phyloP scores from a whole-genome alignment of 768 basidiomycete genomes.

The Coprinellus micaceus region DNA sequence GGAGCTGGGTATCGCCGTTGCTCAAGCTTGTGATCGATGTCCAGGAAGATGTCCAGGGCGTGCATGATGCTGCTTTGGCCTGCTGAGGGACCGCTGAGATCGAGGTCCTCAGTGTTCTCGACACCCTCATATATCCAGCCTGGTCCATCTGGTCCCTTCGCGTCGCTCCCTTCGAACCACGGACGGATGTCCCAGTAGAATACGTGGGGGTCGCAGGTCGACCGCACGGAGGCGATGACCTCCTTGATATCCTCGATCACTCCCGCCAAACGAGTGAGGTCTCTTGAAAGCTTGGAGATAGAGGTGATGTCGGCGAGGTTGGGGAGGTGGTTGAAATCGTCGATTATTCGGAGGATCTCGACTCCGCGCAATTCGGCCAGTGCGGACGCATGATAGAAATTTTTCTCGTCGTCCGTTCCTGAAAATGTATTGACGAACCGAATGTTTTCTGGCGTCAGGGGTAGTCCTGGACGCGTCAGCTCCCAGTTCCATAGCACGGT shows the following conservation, averaged over 20 bases:
- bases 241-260: slow-evolving; percentile 74
- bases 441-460: slow-evolving; percentile 71
- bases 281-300: slow-evolving; percentile 64
- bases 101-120: slow-evolving; percentile 50
- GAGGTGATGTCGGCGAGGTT: slow-evolving; percentile 60
- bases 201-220: slow-evolving; percentile 73
- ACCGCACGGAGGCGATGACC: slow-evolving; percentile 65
- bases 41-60: slow-evolving; percentile 79
- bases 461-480: slow-evolving; percentile 49
- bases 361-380: slow-evolving; percentile 83
- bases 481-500: slow-evolving; percentile 94
- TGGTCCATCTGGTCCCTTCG: slow-evolving; percentile 44
- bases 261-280: slow-evolving; percentile 62
- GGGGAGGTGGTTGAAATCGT: slow-evolving; percentile 78
- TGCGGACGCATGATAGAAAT: slow-evolving; percentile 85
- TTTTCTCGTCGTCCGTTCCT: slow-evolving; percentile 76
- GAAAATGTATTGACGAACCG: slow-evolving; percentile 74
- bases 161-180: slow-evolving; percentile 86
- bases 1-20: slow-evolving; percentile 66
- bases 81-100: slow-evolving; percentile 85
- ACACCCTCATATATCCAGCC: slow-evolving; percentile 82
- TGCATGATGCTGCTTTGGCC: slow-evolving; percentile 93
- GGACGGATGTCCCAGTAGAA: slow-evolving; percentile 91
- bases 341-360: slow-evolving; percentile 81
- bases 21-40: slow-evolving; percentile 83